Evolutionary conservation across 2,329 filamentous ascomycete genomes (phyloP).

Genomic region (Xylaria sp.): DNA sequence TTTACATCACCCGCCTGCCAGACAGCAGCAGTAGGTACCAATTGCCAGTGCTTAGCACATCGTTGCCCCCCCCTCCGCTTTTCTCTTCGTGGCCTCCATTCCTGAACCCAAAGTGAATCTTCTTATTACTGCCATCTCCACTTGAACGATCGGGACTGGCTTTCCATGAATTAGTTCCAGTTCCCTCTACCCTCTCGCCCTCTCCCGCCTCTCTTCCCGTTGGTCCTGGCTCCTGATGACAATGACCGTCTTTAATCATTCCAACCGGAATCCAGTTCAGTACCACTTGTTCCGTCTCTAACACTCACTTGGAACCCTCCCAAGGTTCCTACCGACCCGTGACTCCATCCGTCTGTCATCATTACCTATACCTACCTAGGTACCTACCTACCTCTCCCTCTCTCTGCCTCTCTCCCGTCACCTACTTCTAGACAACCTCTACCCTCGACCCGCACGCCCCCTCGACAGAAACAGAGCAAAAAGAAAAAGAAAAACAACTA

Average conservation of each 20-base stretch:
- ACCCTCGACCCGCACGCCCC: background rate
- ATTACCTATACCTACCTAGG: slow-evolving; percentile 1
- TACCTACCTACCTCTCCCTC: slow-evolving; percentile 1
- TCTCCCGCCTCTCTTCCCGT: background rate
- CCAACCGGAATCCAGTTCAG: slow-evolving; percentile 32
- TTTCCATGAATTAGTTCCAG: slow-evolving; percentile 29
- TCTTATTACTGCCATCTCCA: slow-evolving; percentile 18
- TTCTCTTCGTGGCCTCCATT: slow-evolving; percentile 13
- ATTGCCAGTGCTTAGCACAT: slow-evolving; percentile 15
- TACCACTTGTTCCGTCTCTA: slow-evolving; percentile 35
- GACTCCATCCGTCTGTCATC: background rate
- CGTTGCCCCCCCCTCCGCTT: slow-evolving; percentile 15
- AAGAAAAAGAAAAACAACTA: background rate
- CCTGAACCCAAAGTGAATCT: slow-evolving; percentile 8
- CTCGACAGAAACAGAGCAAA: background rate
- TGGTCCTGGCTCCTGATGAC: slow-evolving; percentile 22
- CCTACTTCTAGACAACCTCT: background rate
- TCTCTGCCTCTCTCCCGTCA: background rate
- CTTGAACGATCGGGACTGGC: slow-evolving; percentile 25
- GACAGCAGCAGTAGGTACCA: too few relatives aligned
- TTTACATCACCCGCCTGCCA: slow-evolving; percentile 22
- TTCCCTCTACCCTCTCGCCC: slow-evolving; percentile 18
- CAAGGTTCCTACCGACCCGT: slow-evolving; percentile 36
- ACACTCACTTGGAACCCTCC: slow-evolving; percentile 39
- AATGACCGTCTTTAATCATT: slow-evolving; percentile 36